phyloP scores from a whole-genome alignment of 805 yeast species.

The Metschnikowia colocasiae region DNA sequence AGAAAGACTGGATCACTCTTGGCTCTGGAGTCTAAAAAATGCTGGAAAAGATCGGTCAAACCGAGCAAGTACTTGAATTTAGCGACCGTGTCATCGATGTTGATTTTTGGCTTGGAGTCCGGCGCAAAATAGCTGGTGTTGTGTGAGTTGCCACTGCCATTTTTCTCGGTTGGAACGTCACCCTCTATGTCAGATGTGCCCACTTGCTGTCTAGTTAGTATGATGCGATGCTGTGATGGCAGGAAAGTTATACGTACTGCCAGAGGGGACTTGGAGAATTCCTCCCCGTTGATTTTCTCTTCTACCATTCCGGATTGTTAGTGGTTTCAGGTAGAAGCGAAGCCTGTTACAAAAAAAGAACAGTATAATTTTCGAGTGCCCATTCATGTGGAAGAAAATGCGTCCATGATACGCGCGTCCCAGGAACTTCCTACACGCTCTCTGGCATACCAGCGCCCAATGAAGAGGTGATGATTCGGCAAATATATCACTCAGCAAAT shows the following conservation, averaged over 20 bases:
- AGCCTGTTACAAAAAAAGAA: conserved; percentile 2
- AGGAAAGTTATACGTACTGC: conserved; percentile 10
- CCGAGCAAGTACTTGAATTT: conserved; percentile 66
- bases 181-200: conserved; percentile 6
- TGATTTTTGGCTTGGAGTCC: conserved; percentile 39
- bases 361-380: conserved; percentile 4
- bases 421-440: neutral
- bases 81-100: conserved; percentile 57
- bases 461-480: neutral
- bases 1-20: conserved; percentile 55
- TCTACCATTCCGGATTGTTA: conserved; percentile 1
- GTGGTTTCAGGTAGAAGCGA: conserved; percentile 4
- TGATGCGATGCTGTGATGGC: neutral
- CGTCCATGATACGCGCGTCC: conserved; percentile 7
- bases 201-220: conserved; percentile 5
- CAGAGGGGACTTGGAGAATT: conserved; percentile 15
- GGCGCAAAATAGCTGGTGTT: conserved; percentile 29
- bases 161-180: neutral
- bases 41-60: conserved; percentile 61
- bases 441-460: neutral
- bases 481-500: too few species aligned
- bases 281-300: conserved; percentile 7
- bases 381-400: conserved; percentile 3
- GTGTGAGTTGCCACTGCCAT: neutral
- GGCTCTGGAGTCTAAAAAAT: conserved; percentile 64